phyloP scores from a whole-genome alignment of 306 rosid species.

The Prunus davidiana region DNA sequence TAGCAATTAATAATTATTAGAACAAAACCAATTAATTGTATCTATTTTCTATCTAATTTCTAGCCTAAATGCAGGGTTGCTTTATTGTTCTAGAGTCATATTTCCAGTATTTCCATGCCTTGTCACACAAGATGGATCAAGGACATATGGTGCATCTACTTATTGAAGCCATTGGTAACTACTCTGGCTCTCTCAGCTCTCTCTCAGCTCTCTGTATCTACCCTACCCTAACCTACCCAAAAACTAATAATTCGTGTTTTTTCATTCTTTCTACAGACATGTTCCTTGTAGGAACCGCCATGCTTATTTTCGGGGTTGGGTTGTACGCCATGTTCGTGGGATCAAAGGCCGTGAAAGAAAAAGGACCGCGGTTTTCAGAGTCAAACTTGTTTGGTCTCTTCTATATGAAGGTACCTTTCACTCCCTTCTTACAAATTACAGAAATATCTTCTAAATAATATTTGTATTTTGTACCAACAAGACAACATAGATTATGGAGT shows the following conservation, averaged over 20 bases:
- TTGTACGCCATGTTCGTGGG: conserved; percentile 47
- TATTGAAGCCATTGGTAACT: conserved; percentile 55
- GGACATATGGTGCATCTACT: conserved; percentile 40
- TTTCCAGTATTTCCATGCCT: conserved; percentile 36
- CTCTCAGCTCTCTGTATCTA: no score
- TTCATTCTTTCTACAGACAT: conserved; percentile 30
- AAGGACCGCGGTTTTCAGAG: conserved; percentile 19
- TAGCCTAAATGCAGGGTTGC: conserved; percentile 40
- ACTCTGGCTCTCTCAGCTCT: not conserved
- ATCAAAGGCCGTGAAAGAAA: conserved; percentile 20
- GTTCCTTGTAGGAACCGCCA: conserved; percentile 54
- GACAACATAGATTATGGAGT: not conserved
- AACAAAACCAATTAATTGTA: no score
- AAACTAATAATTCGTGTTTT: not conserved
- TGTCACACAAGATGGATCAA: conserved; percentile 38
- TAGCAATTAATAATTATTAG: no score
- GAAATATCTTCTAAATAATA: not conserved
- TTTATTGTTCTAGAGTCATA: conserved; percentile 36
- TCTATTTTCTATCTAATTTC: no score
- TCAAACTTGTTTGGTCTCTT: conserved; percentile 47
- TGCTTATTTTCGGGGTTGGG: conserved; percentile 47
- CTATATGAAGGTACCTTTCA: conserved; percentile 40
- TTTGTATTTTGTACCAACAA: not conserved
- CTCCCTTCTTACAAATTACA: not conserved
- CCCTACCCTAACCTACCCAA: no score